Conservation (phyloP, 2,329 filamentous ascomycete genomes). For the Colletotrichum scovillei region DNA sequence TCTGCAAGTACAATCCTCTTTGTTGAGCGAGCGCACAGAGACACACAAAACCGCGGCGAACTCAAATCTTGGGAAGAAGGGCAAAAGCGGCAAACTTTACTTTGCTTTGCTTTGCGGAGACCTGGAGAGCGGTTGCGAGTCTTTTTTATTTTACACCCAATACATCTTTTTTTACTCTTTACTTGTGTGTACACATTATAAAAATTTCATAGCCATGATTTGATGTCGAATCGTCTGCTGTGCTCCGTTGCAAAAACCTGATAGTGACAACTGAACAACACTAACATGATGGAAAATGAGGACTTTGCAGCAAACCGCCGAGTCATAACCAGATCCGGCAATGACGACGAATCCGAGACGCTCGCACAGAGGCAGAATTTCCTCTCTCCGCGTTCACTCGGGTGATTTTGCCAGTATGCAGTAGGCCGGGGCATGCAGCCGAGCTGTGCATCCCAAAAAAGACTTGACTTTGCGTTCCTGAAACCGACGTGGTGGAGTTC, state of each 20-base stretch:
- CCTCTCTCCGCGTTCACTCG: background rate
- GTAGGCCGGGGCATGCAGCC: background rate
- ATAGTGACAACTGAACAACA: background rate
- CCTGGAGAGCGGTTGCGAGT: background rate
- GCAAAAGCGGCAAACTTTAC: background rate
- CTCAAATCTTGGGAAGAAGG: background rate
- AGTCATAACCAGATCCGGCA: background rate
- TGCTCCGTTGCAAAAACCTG: background rate
- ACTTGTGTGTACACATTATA: constrained; percentile 17
- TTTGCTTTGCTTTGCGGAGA: constrained; percentile 10
- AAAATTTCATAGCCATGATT: constrained; percentile 17
- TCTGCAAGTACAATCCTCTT: background rate
- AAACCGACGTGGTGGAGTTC: constrained; percentile 27
- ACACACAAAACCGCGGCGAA: background rate
- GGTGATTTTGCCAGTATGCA: background rate
- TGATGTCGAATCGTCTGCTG: constrained; percentile 11
- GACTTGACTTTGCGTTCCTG: constrained; percentile 7
- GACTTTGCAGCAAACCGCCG: background rate
- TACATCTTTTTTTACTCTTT: constrained; percentile 16
- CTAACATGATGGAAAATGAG: background rate
- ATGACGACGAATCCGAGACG: background rate
- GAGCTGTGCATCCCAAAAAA: background rate
- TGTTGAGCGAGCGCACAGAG: background rate
- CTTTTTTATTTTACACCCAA: background rate
- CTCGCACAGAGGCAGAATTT: background rate